Base-by-base conservation (phyloP, 2,329 filamentous ascomycete species). In the Epichloe uncinata region DNA sequence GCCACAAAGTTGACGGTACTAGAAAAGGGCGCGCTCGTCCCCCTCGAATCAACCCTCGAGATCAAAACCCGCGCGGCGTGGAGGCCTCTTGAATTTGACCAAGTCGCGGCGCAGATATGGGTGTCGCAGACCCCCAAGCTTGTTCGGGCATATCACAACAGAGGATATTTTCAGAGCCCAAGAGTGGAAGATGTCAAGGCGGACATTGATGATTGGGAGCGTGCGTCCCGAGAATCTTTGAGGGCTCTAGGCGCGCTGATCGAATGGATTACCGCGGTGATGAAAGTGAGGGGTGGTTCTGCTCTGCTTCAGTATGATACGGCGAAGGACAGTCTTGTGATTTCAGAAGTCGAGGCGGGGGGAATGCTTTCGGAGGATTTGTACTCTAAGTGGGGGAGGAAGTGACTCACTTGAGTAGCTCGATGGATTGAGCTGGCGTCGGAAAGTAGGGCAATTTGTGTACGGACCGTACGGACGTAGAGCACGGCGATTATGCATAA, bases 121-220 rank as follows among this genome's bases (percentile, higher is more conserved):
- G 53, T 64, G 15, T 73, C 68, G 5, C 70, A 74, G 58, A 74
- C 71, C 65, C 65, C 67, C 1, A 70, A 69, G 40, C 67, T 74
- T 35, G 68, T 73, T n/a, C 63, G 66, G 33, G 70, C 69, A 1
- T 70, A 71, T 53, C 68, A 73, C 53, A 42, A 54, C 3, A 50
- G 52, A 2, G 70, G 70, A 35, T 16, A 48, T 1, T 74, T 74
- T 52, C 15, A 50, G 8, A 34, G 41, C 15, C 59, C 63, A 38
- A 34, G 11, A 30, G 35, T 55, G 47, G 61, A 71, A 57, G 59
- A 71, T 54, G 60, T 72, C 12, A 44, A 55, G 3, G 34, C 18
- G 18, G 51, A 61, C 5, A 57, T 71, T 35, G 51, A 53, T 22
- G 50, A 15, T 22, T 72, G 69, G 69, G 66, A 73, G 56, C 13